These are phyloP conservation scores for Sclerotinia minor DNA, from an alignment of 2,329 filamentous ascomycete genomes.

Conservation along the genomic window DNA sequence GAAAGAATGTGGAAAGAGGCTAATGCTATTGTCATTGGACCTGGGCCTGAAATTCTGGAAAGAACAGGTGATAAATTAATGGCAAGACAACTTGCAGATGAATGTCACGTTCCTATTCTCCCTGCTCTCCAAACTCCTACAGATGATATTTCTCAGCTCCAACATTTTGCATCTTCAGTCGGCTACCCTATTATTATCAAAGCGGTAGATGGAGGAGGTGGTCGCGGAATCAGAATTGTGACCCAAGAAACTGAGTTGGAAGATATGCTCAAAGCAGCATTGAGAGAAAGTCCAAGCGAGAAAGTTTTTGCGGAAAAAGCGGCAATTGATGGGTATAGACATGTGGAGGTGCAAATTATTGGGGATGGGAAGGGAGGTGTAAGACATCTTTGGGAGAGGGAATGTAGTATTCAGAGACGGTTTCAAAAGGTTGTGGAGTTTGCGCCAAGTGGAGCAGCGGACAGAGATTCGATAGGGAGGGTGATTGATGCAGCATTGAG, in stretches of 20 bases:
- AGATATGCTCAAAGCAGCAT: conserved; percentile 54
- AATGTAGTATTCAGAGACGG: conserved; percentile 53
- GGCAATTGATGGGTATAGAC: conserved; percentile 58
- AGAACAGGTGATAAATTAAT: conserved; percentile 48
- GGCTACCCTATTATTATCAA: conserved; percentile 57
- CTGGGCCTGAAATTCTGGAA: conserved; percentile 47
- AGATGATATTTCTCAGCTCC: conserved; percentile 61
- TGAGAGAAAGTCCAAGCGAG: conserved; percentile 60
- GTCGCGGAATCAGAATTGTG: conserved; percentile 63
- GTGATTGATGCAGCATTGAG: conserved; percentile 51
- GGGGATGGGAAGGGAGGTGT: conserved; percentile 53
- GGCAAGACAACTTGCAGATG: conserved; percentile 65
- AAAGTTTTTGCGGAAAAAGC: conserved; percentile 59
- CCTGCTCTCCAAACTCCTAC: conserved; percentile 67
- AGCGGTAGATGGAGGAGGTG: conserved; percentile 62
- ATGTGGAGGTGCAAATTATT: conserved; percentile 54
- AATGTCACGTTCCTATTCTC: conserved; percentile 66
- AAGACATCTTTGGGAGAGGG: conserved; percentile 48
- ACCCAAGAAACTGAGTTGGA: conserved; percentile 51
- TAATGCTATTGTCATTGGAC: conserved; percentile 68
- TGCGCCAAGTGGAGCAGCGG: conserved; percentile 63
- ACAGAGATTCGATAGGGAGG: conserved; percentile 44
- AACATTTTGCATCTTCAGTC: conserved; percentile 45
- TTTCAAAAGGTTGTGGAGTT: conserved; percentile 59
- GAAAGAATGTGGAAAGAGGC: conserved; percentile 66